Evolutionary conservation across 208 protist genomes (phyloP).

Genomic region (Trypanosoma avium): DNA sequence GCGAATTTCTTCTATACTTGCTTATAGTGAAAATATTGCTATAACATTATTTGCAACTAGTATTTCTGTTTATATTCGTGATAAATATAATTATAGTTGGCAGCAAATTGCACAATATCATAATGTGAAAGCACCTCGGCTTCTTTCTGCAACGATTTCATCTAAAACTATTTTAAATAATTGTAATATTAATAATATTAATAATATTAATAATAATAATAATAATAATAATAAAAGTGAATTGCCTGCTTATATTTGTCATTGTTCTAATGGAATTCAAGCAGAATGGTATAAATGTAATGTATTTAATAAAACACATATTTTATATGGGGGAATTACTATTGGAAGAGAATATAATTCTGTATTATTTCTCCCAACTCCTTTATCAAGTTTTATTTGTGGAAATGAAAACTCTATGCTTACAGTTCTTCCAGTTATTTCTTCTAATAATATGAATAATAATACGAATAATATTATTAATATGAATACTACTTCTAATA

Average conservation of each 20-base stretch:
- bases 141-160: slow-evolving; percentile 37
- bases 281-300: slow-evolving; percentile 21
- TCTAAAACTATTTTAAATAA: neutral
- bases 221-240: neutral
- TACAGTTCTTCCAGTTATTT: slow-evolving; percentile 10
- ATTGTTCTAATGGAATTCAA: slow-evolving; percentile 64
- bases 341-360: slow-evolving; percentile 78
- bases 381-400: slow-evolving; percentile 34
- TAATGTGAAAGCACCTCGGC: slow-evolving; percentile 51
- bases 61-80: slow-evolving; percentile 43
- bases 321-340: slow-evolving; percentile 36
- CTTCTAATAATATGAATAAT: neutral
- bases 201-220: neutral
- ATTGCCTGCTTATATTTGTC: slow-evolving; percentile 34
- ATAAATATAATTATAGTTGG: slow-evolving; percentile 30
- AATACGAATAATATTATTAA: neutral
- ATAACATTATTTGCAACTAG: slow-evolving; percentile 52
- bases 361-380: slow-evolving; percentile 31
- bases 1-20: slow-evolving; percentile 45
- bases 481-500: neutral
- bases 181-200: neutral
- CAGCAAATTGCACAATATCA: slow-evolving; percentile 37
- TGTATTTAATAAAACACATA: slow-evolving; percentile 8
- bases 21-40: slow-evolving; percentile 22
- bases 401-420: slow-evolving; percentile 74